These are phyloP conservation scores for Prunella vulgaris DNA, from an alignment of 257 asterid species.

Conservation along the genomic window DNA sequence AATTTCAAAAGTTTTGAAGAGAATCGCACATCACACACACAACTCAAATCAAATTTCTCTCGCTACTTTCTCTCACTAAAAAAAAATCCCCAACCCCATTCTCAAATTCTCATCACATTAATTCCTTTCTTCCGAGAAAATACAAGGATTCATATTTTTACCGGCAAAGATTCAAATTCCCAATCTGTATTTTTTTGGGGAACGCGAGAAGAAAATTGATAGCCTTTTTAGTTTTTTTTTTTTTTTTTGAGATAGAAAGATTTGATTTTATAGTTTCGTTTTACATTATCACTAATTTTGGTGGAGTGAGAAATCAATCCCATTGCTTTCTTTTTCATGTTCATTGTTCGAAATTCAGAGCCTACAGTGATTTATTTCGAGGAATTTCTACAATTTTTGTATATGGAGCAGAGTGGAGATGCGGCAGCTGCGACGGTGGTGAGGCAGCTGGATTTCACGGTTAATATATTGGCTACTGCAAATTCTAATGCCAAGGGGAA, in stretches of 20 bases:
- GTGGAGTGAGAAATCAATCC: slow-evolving; percentile 1
- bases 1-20: slow-evolving; percentile 28
- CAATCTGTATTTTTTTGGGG: neutral
- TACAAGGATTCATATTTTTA: neutral
- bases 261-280: slow-evolving; percentile 8
- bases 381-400: slow-evolving; percentile 10
- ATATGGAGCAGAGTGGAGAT: slow-evolving; percentile 44
- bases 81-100: slow-evolving; percentile 21
- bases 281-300: neutral
- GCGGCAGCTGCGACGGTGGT: slow-evolving; percentile 38
- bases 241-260: neutral
- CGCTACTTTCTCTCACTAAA: slow-evolving; percentile 24
- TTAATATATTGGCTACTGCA: slow-evolving; percentile 20
- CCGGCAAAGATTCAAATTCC: neutral
- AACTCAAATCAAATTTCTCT: slow-evolving; percentile 14
- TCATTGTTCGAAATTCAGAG: slow-evolving; percentile 17
- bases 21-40: neutral
- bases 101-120: slow-evolving; percentile 9
- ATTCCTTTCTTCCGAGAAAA: neutral
- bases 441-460: slow-evolving; percentile 63
- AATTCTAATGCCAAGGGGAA: slow-evolving; percentile 23
- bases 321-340: neutral
- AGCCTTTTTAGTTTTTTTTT: no score
- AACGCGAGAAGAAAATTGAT: neutral
- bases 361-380: neutral